Base-by-base conservation (phyloP, 306 rosid genomes). In the Trifolium subterraneum region DNA sequence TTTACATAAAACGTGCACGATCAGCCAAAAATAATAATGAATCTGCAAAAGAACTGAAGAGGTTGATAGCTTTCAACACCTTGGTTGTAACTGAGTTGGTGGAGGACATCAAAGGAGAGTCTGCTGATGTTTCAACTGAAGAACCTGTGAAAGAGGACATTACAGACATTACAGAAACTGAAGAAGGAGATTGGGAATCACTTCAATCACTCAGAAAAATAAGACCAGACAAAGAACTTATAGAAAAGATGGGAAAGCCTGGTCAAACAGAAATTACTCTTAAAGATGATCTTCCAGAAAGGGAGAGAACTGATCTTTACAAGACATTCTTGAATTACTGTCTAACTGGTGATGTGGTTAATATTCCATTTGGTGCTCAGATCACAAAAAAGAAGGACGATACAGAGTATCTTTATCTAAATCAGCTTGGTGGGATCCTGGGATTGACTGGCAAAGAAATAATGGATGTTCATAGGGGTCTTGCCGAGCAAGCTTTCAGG, bases 231-330 rank as follows among this genome's bases (percentile, higher is more conserved):
- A 70, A 92, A 83, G 90, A 90, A 68, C 90, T 91, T 66, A 15
- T 65, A 25, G 92, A 82, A 2, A 92, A 80, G 84, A 54, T 88
- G 96, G 95, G 88, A 71, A 94, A 87, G 84, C 80, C 97, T 69
- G 89, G 99, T 67, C 97, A 92, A 92, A 90, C 90, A 25, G 97
- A 90, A 87, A 94, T 94, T 79, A 92, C 89, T 62, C 91, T 94
- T 52, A 92, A 86, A 81, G 99, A 92, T 76, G 99, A 92, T 77
- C 92, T 94, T 82, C 87, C 90, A 25, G 93, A 87, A 51, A 87
- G 93, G 71, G 99, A 94, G 8, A 86, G 95, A 78, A 80, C 90
- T 65, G 99, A 91, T 77, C 93, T 94, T 19, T 94, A 94, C 87
- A 94, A 92, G 85, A 88, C 93, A 51, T 94, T 87, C 82, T 85